Conservation (phyloP, 2,329 filamentous ascomycete species). For the Claviceps pusilla region DNA sequence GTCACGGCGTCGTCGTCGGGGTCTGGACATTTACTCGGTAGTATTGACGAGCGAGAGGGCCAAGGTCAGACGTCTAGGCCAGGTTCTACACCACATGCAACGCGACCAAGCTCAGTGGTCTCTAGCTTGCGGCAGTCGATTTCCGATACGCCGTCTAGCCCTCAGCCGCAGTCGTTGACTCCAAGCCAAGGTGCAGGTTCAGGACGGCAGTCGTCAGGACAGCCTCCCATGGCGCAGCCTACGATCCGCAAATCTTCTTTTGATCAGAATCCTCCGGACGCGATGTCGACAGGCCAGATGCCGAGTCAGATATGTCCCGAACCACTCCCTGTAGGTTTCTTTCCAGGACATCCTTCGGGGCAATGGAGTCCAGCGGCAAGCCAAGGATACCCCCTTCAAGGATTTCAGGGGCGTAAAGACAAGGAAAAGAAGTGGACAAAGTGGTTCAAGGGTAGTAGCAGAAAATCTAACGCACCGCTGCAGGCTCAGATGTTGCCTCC, state of each 20-base stretch:
- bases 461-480: constrained; percentile 1
- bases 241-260: neutral
- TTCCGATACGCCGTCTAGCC: neutral
- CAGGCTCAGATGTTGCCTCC: constrained; percentile 1
- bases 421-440: constrained; percentile 16
- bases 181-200: neutral
- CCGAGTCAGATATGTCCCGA: neutral
- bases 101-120: neutral
- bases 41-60: constrained; percentile 10
- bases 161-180: neutral
- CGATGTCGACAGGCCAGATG: neutral
- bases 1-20: neutral
- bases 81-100: neutral
- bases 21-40: constrained; percentile 5
- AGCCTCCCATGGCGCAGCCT: neutral
- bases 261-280: neutral
- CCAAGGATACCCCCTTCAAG: neutral
- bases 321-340: neutral
- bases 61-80: neutral
- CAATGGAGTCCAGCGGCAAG: neutral
- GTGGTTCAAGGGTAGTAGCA: constrained; percentile 14
- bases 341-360: neutral
- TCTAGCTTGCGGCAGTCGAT: constrained; percentile 3
- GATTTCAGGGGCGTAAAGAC: constrained; percentile 5
- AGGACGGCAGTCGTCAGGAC: neutral